Evolutionary conservation across 306 rosid species (phyloP).

Genomic region (Gillenia trifoliata): DNA sequence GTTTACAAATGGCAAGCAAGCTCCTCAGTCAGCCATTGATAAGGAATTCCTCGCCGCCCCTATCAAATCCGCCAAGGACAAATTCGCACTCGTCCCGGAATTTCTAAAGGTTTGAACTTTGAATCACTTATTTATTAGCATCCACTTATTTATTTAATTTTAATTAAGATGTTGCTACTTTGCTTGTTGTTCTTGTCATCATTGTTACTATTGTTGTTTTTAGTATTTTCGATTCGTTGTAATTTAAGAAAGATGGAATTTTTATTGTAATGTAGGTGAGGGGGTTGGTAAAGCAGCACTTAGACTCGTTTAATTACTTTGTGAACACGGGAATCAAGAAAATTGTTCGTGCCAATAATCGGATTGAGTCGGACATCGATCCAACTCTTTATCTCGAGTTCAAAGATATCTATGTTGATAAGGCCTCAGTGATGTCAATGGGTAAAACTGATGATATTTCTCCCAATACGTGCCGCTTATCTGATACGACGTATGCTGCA

Average conservation of each 20-base stretch:
- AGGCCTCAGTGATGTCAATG: slow-evolving; percentile 48
- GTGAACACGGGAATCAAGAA: slow-evolving; percentile 62
- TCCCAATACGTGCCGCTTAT: slow-evolving; percentile 77
- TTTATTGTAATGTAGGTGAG: slow-evolving; percentile 40
- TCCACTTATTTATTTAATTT: neutral
- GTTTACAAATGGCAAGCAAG: slow-evolving; percentile 17
- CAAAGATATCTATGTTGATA: slow-evolving; percentile 52
- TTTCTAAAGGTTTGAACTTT: slow-evolving; percentile 56
- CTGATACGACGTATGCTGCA: slow-evolving; percentile 82
- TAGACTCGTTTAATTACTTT: slow-evolving; percentile 90
- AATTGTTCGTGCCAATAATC: slow-evolving; percentile 64
- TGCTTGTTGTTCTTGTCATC: neutral
- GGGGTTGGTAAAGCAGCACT: slow-evolving; percentile 88
- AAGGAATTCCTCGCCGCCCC: slow-evolving; percentile 69
- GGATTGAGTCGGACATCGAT: slow-evolving; percentile 29
- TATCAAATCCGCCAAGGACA: slow-evolving; percentile 69
- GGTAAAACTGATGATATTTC: slow-evolving; percentile 37
- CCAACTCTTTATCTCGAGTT: slow-evolving; percentile 58
- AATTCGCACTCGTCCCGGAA: slow-evolving; percentile 81
- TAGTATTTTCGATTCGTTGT: neutral
- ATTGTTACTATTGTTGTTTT: neutral
- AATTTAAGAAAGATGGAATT: neutral
- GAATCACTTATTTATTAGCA: too few relatives aligned
- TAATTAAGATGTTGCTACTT: neutral
- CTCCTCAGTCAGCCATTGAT: slow-evolving; percentile 35